phyloP scores from a whole-genome alignment of 1,284 basidiomycete genomes.

The Caloboletus firmus region DNA sequence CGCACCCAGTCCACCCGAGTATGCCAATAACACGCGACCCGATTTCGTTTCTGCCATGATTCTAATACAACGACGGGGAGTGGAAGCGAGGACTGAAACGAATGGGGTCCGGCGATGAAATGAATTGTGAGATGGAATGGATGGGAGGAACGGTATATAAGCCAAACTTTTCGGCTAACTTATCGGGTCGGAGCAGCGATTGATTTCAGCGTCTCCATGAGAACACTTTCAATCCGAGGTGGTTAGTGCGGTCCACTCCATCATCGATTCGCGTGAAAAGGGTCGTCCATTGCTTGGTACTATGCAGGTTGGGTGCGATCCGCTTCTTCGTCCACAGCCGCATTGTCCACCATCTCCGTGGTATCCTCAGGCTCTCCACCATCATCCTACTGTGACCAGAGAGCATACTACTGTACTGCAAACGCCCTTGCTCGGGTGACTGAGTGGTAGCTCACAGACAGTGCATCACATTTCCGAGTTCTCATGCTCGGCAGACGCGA shows the following conservation, averaged over 20 bases:
- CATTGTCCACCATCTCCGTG: too few relatives aligned
- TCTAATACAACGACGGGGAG: neutral
- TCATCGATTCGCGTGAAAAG: too few relatives aligned
- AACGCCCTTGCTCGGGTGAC: too few relatives aligned
- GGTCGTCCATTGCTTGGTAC: too few relatives aligned
- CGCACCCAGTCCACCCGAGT: conserved; percentile 97
- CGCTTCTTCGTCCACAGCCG: too few relatives aligned
- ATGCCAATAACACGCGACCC: conserved; percentile 90
- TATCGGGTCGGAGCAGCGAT: neutral
- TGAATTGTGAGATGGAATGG: neutral
- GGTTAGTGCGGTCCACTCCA: too few relatives aligned
- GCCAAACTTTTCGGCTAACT: neutral
- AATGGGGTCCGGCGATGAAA: neutral
- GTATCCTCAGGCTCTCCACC: too few relatives aligned
- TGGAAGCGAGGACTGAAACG: too few relatives aligned
- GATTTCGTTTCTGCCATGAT: conserved; percentile 27
- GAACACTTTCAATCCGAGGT: neutral
- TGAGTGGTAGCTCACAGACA: too few relatives aligned
- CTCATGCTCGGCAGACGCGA: neutral
- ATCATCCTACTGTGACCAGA: too few relatives aligned
- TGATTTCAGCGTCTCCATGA: neutral
- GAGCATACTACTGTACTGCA: too few relatives aligned
- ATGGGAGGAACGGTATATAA: neutral
- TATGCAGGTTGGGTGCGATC: too few relatives aligned
- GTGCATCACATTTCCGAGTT: neutral